Base-by-base conservation (phyloP, 306 rosid genomes). In the Calophaca sinica region DNA sequence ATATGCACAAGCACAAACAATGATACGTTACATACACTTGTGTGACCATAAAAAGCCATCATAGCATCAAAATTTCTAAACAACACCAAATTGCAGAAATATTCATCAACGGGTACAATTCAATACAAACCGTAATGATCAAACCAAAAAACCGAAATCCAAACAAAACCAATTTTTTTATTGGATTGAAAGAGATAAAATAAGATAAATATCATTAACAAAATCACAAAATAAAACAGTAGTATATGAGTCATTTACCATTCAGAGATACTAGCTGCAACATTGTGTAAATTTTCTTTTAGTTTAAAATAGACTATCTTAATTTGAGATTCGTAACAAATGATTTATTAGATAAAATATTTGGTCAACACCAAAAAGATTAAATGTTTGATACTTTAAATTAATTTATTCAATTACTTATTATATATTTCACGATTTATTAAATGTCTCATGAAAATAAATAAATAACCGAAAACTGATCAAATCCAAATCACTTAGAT, bases 61-160 rank as follows among this genome's bases (percentile, higher is more conserved):
- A 7, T 33, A 6, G 3, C 7, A 14, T 41, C 14, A 38, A 38
- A 62, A 62, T 39, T 61, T 38, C 32, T 15, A 14, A 39, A 38
- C 9, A 62, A 62, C 48, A 32, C 39, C 48, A 61, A 61, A 11
- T 36, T 36, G 20, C 53, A 61, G 38, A 14, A 60, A 60, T 60
- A 36, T 62, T 14, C 48, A 62, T 6, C 6, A 20, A 20, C 51
- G 8, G 20, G 26, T 41, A 4, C 69, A 63, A 41, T 62, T 62
- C 69, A 62, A 62, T 4, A 29, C 51, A 62, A 62, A 15, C n/a
- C 8, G 7, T 62, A 15, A 15, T 41, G 15, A 62, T 63, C 33
- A 41, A 41, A 15, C 69, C 51, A 39, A 41, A 41, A 36, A 13
- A 7, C 3, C 31, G 1, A 33, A 60, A 38, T 38, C 42, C 42